Evolutionary conservation across 306 rosid species (phyloP).

Genomic region (Sicyos edulis): DNA sequence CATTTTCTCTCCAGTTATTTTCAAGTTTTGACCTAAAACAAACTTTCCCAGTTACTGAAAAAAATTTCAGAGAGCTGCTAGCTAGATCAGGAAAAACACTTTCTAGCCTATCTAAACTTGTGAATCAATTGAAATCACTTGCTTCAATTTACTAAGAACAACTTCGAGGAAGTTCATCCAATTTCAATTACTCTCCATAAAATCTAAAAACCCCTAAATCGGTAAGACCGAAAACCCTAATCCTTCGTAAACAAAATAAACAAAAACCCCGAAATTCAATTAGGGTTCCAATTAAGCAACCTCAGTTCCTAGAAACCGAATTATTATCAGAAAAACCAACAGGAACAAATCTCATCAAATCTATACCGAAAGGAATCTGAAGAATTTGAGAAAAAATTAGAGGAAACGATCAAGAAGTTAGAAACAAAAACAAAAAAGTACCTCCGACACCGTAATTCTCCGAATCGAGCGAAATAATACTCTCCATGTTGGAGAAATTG

Average conservation of each 20-base stretch:
- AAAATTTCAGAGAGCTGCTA: background rate
- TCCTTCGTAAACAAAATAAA: background rate
- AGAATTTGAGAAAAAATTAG: background rate
- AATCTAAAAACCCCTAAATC: background rate
- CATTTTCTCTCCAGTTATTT: conserved; percentile 31
- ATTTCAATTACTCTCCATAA: background rate
- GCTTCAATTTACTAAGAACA: background rate
- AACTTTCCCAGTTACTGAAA: background rate
- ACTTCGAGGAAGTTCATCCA: background rate
- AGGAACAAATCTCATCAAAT: background rate
- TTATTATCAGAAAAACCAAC: background rate
- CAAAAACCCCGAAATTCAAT: conserved; percentile 6
- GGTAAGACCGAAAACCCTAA: background rate
- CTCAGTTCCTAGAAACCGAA: background rate
- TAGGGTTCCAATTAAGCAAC: conserved; percentile 14
- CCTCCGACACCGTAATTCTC: conserved; percentile 32
- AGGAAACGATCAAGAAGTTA: conserved; percentile 10
- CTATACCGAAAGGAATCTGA: background rate
- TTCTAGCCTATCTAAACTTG: background rate
- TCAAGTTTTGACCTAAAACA: conserved; percentile 30
- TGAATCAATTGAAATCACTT: background rate
- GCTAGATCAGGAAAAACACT: conserved; percentile 6
- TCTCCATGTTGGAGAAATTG: conserved; percentile 41
- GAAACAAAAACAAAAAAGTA: background rate
- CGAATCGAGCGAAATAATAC: conserved; percentile 24